Base-by-base conservation (phyloP, 2,329 filamentous ascomycete genomes). In the Talaromyces marneffei region DNA sequence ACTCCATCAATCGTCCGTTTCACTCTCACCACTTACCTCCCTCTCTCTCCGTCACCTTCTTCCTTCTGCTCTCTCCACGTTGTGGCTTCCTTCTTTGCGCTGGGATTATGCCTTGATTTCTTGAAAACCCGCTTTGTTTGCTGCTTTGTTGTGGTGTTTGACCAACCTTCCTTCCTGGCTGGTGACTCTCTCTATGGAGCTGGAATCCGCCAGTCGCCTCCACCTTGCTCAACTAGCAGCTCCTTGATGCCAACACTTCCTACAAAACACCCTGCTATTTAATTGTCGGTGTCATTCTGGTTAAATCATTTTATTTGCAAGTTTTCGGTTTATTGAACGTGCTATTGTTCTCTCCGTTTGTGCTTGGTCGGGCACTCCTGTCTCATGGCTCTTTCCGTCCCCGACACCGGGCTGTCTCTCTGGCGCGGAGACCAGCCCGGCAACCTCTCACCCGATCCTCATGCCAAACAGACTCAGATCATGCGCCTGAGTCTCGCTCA, bases 401-500 rank as follows among this genome's bases (percentile, higher is more conserved):
- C 77, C 44, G 68, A 74, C 53, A 66, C 68, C 60, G 77, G 77
- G 62, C 66, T 79, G 66, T 71, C 72, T 71, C 77, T 79, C 61
- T 67, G 66, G 60, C 71, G 71, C 67, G 68, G 70, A 50, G 68
- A 70, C 64, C 67, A 50, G 39, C 62, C 64, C 44, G 65, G 69
- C 61, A 69, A 70, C 37, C 60, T 63, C 61, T 63, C 65, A 27
- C 50, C 67, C 31, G 71, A 72, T 60, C 57, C 67, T 48, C 62
- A 71, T 33, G 64, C 65, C 58, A 75, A 74, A 68, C 69, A 73
- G 16, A 65, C 70, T 37, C 78, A 80, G 68, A 74, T 79, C 60
- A 77, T 81, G 73, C 78, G 77, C 63, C 66, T 81, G 64, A 76
- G 78, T 63, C 69, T 81, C 60, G 70, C 74, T 27, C 75, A 78